Conservation (phyloP, 75 land plant species). For the Larix kaempferi region DNA sequence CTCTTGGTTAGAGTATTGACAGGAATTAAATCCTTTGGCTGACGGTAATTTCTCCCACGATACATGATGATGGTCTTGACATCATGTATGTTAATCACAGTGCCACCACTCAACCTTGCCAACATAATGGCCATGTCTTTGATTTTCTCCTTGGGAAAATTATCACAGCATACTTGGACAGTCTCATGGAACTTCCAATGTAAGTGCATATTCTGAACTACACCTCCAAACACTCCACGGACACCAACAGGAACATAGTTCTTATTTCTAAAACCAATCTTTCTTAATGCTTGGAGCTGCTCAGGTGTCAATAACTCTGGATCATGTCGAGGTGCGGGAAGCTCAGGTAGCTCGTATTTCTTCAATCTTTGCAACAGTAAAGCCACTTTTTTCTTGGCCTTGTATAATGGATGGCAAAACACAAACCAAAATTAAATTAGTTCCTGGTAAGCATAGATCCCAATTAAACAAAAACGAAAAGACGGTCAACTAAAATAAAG, state of each 20-base stretch:
- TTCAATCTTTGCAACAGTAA: constrained; percentile 78
- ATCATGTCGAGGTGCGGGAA: constrained; percentile 83
- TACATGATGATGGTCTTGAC: constrained; percentile 94
- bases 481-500: no score
- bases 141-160: constrained; percentile 87
- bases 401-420: background rate
- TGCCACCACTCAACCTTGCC: constrained; percentile 96
- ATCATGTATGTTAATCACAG: constrained; percentile 89
- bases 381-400: constrained; percentile 93
- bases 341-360: constrained; percentile 87
- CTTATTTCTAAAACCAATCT: constrained; percentile 89
- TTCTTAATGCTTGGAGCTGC: constrained; percentile 88
- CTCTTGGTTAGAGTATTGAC: constrained; percentile 91
- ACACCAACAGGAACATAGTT: constrained; percentile 96
- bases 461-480: background rate
- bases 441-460: no score
- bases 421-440: background rate
- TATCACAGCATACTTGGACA: constrained; percentile 91
- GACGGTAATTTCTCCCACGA: constrained; percentile 93
- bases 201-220: constrained; percentile 97
- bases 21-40: constrained; percentile 78
- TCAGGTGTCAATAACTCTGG: constrained; percentile 92
- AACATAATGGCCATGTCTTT: constrained; percentile 88
- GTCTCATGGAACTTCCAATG: constrained; percentile 99
- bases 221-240: constrained; percentile 98